Evolutionary conservation across 2,329 filamentous ascomycete species (phyloP), one percentile per base, ranked within the genome.

Genomic region (Hypoxylon sp.): DNA sequence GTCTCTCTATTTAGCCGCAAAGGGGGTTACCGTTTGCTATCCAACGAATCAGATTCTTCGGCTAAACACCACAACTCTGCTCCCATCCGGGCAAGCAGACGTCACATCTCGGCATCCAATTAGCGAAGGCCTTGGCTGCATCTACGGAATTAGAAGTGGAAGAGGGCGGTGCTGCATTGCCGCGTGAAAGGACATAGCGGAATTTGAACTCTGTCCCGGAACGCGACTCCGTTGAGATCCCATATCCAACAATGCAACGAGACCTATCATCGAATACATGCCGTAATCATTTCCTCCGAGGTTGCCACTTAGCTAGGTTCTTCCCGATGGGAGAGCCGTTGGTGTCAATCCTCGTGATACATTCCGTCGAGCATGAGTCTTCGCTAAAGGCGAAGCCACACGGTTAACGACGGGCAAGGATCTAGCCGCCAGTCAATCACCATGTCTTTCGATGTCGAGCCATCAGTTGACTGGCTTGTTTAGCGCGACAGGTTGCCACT

Each of bases 1-100:
- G 50, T 54, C 61, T 50, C 28, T 44, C 57, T 55, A 70, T 74
- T 75, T 75, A 75, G 74, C 73, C 72, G 73, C 67, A 70, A 68
- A 64, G 52, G 49, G 36, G 65, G 61, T 33, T 54, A 50, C 46
- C 38, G 50, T 55, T 24, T 52, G 20, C 57, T 55, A 51, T 42
- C 46, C 38, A 52, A 38, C 68, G 38, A 70, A 71, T 71, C 58
- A 71, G 22, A 49, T 16, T 28, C 30, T 18, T 50, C 63, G 70
- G 71, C 53, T 72, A 72, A 72, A 71, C 42, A 57, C 53, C 61
- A 51, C 38, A 56, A 51, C 42, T 63, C 55, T 60, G 40, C 59
- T 50, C 64, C 62, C 61, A 53, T 56, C 62, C 67, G 62, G 62
- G 62, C 28, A 56, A 46, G 24, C 52, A 67, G 59, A 65, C 49